Percentiles rank a stretch among this genome's conserved stretches.
Conservation (phyloP, 345 rosid genomes). For the Populus tremula region DNA sequence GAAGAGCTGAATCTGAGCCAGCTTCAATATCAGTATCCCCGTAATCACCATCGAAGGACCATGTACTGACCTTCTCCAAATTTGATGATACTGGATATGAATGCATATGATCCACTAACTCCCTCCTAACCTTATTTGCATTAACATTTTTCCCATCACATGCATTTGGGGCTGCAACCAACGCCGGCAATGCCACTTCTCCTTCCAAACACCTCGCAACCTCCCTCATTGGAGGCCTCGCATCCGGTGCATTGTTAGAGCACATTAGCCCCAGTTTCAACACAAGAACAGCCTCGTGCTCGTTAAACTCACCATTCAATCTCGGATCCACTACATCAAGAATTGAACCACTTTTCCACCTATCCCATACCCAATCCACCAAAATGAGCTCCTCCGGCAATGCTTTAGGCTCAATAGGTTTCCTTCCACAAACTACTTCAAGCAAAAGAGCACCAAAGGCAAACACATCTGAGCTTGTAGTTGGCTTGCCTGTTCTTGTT, state of each 20-base stretch:
- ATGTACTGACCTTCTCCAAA: conserved; percentile 36
- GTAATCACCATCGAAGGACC: conserved; percentile 36
- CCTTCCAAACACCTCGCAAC: conserved; percentile 72
- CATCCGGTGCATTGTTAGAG: conserved; percentile 56
- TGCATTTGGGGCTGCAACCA: conserved; percentile 42
- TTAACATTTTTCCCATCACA: conserved; percentile 33
- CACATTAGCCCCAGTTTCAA: conserved; percentile 77
- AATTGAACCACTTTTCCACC: conserved; percentile 58
- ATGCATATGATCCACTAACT: conserved; percentile 52
- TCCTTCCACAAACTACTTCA: conserved; percentile 83
- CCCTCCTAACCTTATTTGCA: conserved; percentile 7
- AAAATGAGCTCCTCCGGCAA: conserved; percentile 79
- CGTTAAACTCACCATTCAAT: conserved; percentile 58
- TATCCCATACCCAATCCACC: conserved; percentile 92
- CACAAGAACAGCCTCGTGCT: conserved; percentile 51
- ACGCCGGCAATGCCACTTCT: conserved; percentile 17
- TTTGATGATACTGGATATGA: conserved; percentile 40
- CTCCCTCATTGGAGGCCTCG: conserved; percentile 76
- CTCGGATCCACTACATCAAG: conserved; percentile 68
- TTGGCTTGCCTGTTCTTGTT: conserved; percentile 74
- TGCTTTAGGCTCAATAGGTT: conserved; percentile 76
- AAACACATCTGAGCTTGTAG: conserved; percentile 72
- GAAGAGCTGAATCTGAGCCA: conserved; percentile 27
- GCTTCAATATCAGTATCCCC: conserved; percentile 47
- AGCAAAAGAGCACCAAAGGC: conserved; percentile 85